These are phyloP conservation scores for Sclerotinia minor DNA, from an alignment of 2,329 filamentous ascomycete species.

Conservation along the genomic window DNA sequence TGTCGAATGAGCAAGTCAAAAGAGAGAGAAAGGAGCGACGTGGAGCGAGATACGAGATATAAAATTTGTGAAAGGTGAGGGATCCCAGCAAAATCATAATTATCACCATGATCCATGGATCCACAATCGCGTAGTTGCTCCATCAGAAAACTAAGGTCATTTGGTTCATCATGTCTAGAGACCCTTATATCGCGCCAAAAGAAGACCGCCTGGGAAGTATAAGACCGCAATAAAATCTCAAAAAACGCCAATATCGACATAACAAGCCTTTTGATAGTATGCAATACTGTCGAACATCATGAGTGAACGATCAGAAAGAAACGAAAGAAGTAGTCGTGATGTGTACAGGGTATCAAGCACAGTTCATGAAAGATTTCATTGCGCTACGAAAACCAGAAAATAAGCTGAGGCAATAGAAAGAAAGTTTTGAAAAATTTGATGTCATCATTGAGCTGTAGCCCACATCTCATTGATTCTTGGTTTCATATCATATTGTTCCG, in stretches of 20 bases:
- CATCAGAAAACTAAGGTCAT: background rate
- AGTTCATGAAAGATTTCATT: slow-evolving; percentile 27
- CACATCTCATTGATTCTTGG: slow-evolving; percentile 57
- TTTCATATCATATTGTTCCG: slow-evolving; percentile 64
- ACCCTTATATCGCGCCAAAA: background rate
- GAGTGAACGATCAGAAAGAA: slow-evolving; percentile 24
- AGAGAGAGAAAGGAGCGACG: background rate
- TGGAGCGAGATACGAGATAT: slow-evolving; percentile 3
- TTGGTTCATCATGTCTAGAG: slow-evolving; percentile 11
- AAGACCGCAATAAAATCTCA: slow-evolving; percentile 11
- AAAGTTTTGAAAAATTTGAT: slow-evolving; percentile 2
- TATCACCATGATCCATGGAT: slow-evolving; percentile 2
- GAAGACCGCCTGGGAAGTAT: slow-evolving; percentile 8
- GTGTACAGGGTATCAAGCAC: slow-evolving; percentile 40
- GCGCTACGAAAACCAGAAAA: slow-evolving; percentile 15
- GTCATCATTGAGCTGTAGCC: slow-evolving; percentile 50
- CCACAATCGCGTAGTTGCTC: background rate
- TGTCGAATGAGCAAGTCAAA: background rate
- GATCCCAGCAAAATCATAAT: background rate
- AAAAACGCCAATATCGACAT: slow-evolving; percentile 17
- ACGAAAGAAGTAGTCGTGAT: slow-evolving; percentile 25
- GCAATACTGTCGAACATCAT: slow-evolving; percentile 32
- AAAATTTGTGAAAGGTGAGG: background rate
- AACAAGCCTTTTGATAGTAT: slow-evolving; percentile 27
- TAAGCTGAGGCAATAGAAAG: slow-evolving; percentile 1